Percentiles rank a stretch among this genome's conserved stretches.
Evolutionary conservation across 768 basidiomycete genomes (phyloP).

Genomic region (Gyrodon lividus): DNA sequence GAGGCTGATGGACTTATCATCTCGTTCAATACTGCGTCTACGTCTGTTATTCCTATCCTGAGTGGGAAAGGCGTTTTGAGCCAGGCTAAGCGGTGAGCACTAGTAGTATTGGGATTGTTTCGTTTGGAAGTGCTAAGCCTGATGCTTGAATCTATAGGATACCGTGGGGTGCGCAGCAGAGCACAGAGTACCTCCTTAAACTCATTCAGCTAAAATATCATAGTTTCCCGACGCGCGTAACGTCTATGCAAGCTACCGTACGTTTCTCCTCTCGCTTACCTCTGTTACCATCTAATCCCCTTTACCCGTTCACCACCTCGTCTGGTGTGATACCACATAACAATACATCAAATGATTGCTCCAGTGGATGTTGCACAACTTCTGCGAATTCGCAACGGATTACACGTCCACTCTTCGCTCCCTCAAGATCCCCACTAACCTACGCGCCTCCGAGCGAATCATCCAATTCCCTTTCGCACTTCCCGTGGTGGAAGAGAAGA

Average conservation of each 20-base stretch:
- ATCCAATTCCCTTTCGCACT: conserved; percentile 84
- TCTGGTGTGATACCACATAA: neutral
- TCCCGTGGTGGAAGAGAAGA: conserved; percentile 73
- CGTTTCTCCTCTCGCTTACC: conserved; percentile 19
- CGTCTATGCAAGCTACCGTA: conserved; percentile 74
- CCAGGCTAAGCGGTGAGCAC: conserved; percentile 76
- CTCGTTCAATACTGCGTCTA: conserved; percentile 90
- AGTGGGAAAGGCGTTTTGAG: conserved; percentile 80
- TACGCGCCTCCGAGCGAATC: conserved; percentile 67
- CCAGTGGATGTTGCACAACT: conserved; percentile 89
- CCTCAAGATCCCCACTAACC: conserved; percentile 61
- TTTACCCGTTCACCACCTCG: neutral
- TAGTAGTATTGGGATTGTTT: neutral
- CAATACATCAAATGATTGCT: neutral
- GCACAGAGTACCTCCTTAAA: conserved; percentile 89
- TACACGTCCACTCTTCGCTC: conserved; percentile 66
- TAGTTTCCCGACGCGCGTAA: conserved; percentile 84
- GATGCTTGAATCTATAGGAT: conserved; percentile 54
- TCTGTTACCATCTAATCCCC: neutral
- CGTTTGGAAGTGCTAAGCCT: neutral
- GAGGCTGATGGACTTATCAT: conserved; percentile 77
- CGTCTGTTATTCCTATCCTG: conserved; percentile 86
- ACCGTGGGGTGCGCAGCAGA: conserved; percentile 90
- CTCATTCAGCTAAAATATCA: conserved; percentile 96
- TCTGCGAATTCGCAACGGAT: conserved; percentile 80